A percentile compares a stretch with the other conserved stretches of the same genome.
Evolutionary conservation across 129 eudicot genomes (phyloP).

Genomic region (Chrysanthemum seticuspe): DNA sequence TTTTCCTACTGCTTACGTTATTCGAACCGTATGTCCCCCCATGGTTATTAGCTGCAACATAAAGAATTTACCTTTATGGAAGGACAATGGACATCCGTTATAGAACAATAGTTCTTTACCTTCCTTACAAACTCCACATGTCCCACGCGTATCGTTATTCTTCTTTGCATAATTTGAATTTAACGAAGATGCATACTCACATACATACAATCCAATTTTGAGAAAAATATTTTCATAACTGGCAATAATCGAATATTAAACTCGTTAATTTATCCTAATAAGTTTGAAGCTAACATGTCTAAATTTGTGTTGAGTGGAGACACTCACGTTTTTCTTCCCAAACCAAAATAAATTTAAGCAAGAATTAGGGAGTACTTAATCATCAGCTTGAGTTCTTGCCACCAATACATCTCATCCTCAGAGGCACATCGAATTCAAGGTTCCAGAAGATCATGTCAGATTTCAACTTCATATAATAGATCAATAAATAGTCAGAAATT

Average conservation of each 20-base stretch:
- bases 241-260: conserved; percentile 10
- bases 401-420: too few relatives aligned
- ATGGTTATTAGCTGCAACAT: too few relatives aligned
- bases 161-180: conserved; percentile 41
- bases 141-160: conserved; percentile 59
- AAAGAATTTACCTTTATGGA: conserved; percentile 55
- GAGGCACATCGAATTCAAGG: too few relatives aligned
- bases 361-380: too few relatives aligned
- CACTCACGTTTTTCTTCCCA: conserved; percentile 80
- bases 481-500: too few relatives aligned
- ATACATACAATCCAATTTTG: conserved; percentile 70
- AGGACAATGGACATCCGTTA: conserved; percentile 79
- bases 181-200: conserved; percentile 52
- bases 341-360: too few relatives aligned
- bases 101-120: conserved; percentile 56
- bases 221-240: conserved; percentile 72
- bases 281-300: not conserved
- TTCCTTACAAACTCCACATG: conserved; percentile 59
- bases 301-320: not conserved
- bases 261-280: conserved; percentile 1
- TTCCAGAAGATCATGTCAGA: too few relatives aligned
- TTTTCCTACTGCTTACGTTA: too few relatives aligned
- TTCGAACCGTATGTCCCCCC: too few relatives aligned
- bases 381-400: too few relatives aligned
- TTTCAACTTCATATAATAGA: too few relatives aligned